These are phyloP conservation scores for Podaxis rugospora DNA, from an alignment of 768 basidiomycete species.

Conservation along the genomic window DNA sequence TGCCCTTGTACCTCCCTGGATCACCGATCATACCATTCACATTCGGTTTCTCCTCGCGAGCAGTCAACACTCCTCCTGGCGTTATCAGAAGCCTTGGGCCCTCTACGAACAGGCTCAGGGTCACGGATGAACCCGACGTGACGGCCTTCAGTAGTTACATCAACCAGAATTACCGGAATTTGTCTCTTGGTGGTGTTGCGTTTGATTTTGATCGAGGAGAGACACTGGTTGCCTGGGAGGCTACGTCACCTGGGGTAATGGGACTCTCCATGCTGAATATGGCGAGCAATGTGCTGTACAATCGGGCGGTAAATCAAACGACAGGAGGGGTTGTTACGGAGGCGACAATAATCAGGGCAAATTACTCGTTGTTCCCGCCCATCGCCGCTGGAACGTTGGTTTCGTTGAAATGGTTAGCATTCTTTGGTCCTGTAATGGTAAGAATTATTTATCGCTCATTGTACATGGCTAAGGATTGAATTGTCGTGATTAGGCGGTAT, in stretches of 20 bases:
- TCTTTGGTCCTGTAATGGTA: conserved; percentile 73
- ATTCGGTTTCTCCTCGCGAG: conserved; percentile 25
- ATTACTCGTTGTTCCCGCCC: conserved; percentile 54
- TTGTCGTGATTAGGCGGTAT: conserved; percentile 49
- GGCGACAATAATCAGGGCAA: conserved; percentile 53
- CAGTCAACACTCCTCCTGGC: conserved; percentile 53
- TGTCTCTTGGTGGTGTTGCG: conserved; percentile 68
- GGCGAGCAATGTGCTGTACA: conserved; percentile 62
- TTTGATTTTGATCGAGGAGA: conserved; percentile 45
- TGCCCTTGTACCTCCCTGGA: conserved; percentile 53
- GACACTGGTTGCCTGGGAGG: conserved; percentile 70
- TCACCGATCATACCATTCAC: conserved; percentile 34
- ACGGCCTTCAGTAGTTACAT: conserved; percentile 55
- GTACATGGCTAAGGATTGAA: neutral
- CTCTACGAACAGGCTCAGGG: conserved; percentile 28
- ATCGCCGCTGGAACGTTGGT: conserved; percentile 51
- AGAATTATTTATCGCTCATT: conserved; percentile 12
- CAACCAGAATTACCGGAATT: conserved; percentile 43
- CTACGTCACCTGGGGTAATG: conserved; percentile 49
- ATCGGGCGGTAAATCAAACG: conserved; percentile 50
- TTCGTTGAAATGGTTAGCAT: conserved; percentile 70
- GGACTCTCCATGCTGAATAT: conserved; percentile 65
- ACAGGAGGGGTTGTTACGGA: conserved; percentile 16
- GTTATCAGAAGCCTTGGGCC: conserved; percentile 44
- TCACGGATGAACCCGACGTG: conserved; percentile 48